A percentile compares a stretch with the other conserved stretches of the same genome.
phyloP scores from a whole-genome alignment of 2,329 filamentous ascomycete genomes.

The Cercospora zeina region DNA sequence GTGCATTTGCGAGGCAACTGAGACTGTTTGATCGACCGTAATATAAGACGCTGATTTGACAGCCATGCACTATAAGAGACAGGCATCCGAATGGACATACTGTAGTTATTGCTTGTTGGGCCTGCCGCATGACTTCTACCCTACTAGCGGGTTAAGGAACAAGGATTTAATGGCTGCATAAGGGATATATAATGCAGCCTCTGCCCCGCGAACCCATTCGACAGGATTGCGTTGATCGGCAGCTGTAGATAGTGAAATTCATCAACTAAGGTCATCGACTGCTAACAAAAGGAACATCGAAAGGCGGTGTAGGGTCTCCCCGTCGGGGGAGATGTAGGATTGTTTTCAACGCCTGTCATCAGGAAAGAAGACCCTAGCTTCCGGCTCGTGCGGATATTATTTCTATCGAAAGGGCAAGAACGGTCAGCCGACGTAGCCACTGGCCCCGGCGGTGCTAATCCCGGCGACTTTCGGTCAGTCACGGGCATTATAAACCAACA shows the following conservation, averaged over 20 bases:
- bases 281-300: background rate
- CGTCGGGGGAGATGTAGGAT: background rate
- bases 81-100: background rate
- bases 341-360: background rate
- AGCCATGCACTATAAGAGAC: background rate
- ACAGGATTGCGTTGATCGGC: background rate
- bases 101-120: background rate
- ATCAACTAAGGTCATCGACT: background rate
- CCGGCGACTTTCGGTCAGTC: background rate
- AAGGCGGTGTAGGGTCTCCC: background rate
- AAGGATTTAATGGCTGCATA: background rate
- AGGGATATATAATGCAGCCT: background rate
- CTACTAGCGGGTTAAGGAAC: background rate
- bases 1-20: no score
- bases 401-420: background rate
- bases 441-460: background rate
- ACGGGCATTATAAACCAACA: no score
- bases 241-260: background rate
- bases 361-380: background rate
- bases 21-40: no score
- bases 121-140: background rate
- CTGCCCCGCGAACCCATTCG: background rate
- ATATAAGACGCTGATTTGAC: background rate
- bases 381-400: background rate
- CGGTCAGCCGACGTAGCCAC: background rate